Evolutionary conservation across 1,284 basidiomycete species (phyloP).

Genomic region (Psilocybe mexicana): DNA sequence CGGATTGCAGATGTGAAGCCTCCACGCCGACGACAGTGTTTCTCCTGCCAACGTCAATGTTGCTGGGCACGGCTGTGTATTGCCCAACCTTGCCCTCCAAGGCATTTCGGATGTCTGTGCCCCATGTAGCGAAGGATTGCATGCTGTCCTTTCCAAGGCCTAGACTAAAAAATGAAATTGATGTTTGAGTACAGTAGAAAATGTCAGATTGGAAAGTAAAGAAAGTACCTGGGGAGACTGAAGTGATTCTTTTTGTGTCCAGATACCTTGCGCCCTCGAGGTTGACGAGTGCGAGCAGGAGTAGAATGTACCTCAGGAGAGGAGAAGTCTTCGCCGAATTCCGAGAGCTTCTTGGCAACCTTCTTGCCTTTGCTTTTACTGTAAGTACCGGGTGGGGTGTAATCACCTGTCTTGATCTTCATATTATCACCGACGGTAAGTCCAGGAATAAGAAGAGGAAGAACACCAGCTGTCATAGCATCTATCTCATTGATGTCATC

Average conservation of each 20-base stretch:
- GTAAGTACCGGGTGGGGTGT: conserved; percentile 42
- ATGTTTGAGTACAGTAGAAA: neutral
- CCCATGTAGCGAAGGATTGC: conserved; percentile 50
- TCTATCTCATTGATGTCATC: conserved; percentile 67
- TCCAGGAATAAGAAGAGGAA: conserved; percentile 70
- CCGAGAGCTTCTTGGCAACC: conserved; percentile 38
- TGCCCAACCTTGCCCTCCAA: conserved; percentile 43
- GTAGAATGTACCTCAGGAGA: conserved; percentile 62
- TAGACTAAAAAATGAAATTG: conserved; percentile 41
- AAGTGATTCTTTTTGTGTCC: conserved; percentile 58
- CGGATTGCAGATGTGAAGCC: conserved; percentile 36
- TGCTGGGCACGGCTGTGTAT: conserved; percentile 39
- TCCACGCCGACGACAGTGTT: conserved; percentile 54
- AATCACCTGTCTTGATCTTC: conserved; percentile 49
- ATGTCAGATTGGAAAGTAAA: neutral
- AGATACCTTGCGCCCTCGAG: conserved; percentile 43
- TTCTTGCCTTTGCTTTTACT: conserved; percentile 43
- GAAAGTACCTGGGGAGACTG: conserved; percentile 59
- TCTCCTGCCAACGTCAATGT: conserved; percentile 41
- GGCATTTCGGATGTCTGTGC: conserved; percentile 49
- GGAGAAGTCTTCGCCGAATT: conserved; percentile 52
- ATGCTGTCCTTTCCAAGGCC: conserved; percentile 62
- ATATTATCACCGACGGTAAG: conserved; percentile 56
- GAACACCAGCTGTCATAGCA: conserved; percentile 61
- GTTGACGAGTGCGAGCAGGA: conserved; percentile 41